Evolutionary conservation across 768 basidiomycete genomes (phyloP).

Genomic region (Suillus plorans): DNA sequence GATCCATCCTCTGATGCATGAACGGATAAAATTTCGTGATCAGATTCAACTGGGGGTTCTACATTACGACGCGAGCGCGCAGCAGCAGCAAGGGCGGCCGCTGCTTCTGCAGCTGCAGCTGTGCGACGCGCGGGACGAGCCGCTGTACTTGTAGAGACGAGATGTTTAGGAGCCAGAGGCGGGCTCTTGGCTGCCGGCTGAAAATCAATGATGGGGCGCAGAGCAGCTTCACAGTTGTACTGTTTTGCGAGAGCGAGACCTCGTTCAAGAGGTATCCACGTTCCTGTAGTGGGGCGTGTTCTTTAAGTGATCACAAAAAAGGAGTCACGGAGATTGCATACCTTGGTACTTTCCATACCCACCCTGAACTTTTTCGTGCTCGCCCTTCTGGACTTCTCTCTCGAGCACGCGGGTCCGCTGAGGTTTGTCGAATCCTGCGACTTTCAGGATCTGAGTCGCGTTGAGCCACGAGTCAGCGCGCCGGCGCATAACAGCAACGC

Average conservation of each 20-base stretch:
- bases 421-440: conserved; percentile 98
- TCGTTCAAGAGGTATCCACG: conserved; percentile 96
- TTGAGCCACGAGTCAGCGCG: conserved; percentile 97
- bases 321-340: conserved; percentile 35
- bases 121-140: conserved; percentile 29
- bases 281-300: conserved; percentile 54
- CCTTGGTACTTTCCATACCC: conserved; percentile 99
- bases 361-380: conserved; percentile 99
- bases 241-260: conserved; percentile 85
- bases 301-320: conserved; percentile 5
- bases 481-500: conserved; percentile 96
- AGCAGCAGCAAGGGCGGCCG: conserved; percentile 35
- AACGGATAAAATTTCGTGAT: conserved; percentile 61
- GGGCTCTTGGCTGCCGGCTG: conserved; percentile 87
- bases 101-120: conserved; percentile 19
- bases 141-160: conserved; percentile 66
- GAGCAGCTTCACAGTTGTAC: conserved; percentile 84
- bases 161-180: conserved; percentile 94
- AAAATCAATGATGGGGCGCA: conserved; percentile 95
- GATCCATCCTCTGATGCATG: conserved; percentile 85
- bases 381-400: conserved; percentile 97
- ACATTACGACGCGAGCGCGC: conserved; percentile 61
- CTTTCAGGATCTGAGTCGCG: conserved; percentile 98
- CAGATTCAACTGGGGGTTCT: conserved; percentile 55
- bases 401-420: conserved; percentile 97